Conservation (phyloP, 305 asterid genomes). For the Fraxinus floribunda region DNA sequence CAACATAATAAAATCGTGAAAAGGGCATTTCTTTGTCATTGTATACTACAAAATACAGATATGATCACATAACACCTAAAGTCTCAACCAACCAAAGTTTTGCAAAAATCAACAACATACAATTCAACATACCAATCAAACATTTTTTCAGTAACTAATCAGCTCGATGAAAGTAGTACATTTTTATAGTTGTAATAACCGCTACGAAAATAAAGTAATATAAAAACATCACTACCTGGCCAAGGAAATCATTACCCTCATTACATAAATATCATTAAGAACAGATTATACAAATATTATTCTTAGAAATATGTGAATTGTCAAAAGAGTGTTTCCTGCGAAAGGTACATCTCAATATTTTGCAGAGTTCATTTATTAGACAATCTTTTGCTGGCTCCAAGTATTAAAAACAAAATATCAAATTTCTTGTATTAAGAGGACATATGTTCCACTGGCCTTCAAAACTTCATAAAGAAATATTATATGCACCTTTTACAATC, state of each 20-base stretch:
- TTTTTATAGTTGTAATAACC: neutral
- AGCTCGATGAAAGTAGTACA: neutral
- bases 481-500: neutral
- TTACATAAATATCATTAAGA: neutral
- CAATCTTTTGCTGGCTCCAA: neutral
- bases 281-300: neutral
- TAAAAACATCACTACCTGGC: too few species aligned
- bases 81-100: neutral
- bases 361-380: too few species aligned
- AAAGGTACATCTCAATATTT: neutral
- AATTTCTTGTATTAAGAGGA: neutral
- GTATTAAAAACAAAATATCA: neutral
- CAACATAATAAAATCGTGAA: neutral
- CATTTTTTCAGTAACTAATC: neutral
- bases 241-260: neutral
- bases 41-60: neutral
- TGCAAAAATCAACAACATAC: neutral
- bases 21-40: neutral
- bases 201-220: neutral
- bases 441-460: neutral
- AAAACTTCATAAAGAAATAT: neutral
- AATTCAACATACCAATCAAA: neutral
- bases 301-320: neutral
- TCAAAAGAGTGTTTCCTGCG: neutral
- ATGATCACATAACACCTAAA: neutral